Evolutionary conservation across 495 filamentous ascomycete genomes (phyloP), one percentile per base, ranked within the genome.

Genomic region (Aspergillus indologenus): DNA sequence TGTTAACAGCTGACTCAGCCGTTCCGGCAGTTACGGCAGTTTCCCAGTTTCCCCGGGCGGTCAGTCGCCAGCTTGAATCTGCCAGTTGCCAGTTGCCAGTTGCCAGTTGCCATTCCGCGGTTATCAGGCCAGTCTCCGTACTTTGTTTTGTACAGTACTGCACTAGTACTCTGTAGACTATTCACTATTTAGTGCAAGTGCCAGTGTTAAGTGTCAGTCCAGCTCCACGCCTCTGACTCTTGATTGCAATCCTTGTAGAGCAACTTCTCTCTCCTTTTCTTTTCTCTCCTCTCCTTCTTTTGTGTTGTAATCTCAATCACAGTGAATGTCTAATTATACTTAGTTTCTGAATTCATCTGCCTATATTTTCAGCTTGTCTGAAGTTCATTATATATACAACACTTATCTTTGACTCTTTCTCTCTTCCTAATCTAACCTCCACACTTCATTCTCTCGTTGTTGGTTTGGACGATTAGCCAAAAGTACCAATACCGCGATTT

Each of bases 1-100:
- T 26, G 42, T 53, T 46, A 57, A 47, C n/a, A n/a, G n/a, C n/a
- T 65, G 59, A 59, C 53, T 60, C 60, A 62, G 54, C 55, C 26
- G 50, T 45, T 15, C 54, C 31, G 58, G 22, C n/a, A n/a, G n/a
- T n/a, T n/a, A n/a, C n/a, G n/a, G n/a, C 47, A 24, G 21, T 22
- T 15, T 23, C 21, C 24, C 20, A 50, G 20, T 26, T 22, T 22
- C 47, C 22, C 6, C 23, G 56, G 51, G 18, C 51, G 47, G 34
- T 12, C 26, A 44, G 15, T 1, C 23, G 12, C 34, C 5, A 40
- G 12, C 34, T 2, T n/a, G n/a, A n/a, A 40, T 11, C 34, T 40
- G 34, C 12, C 34, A 11, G 12, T 40, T 40, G 34, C 12, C 34
- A 8, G 34, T 14, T 14, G 26, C 34, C 34, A 9, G 3, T 29